Evolutionary conservation across 257 asterid genomes (phyloP), one percentile per base, ranked within the genome.

Genomic region (Ophiorrhiza pumila): DNA sequence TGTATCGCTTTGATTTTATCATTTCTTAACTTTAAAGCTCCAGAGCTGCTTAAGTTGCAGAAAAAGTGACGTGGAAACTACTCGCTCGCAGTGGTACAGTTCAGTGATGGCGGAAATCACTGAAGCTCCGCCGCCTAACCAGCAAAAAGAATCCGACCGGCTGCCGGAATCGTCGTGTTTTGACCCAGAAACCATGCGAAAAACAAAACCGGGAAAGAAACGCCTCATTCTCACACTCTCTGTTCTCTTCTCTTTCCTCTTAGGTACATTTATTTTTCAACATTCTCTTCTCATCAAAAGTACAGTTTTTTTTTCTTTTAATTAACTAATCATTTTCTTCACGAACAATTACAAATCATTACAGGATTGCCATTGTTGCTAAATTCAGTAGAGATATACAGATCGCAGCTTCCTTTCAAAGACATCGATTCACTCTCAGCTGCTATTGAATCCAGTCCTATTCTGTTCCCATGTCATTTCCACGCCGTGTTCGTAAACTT

Each of bases 351-450:
- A 15, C 56, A 32, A 57, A 69, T 67, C 14, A 12, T 42, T 58
- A 72, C 84, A 94, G 99, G 95, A 77, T 83, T 84, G 29, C 97
- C 96, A 0, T 81, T 90, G 74, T 74, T 95, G 71, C 79, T 88
- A 15, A 92, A 86, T 76, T 86, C 99, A 5, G 88, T 92, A 9
- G 97, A 90, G 81, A 95, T 95, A 65, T 90, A 92, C 89, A 82
- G 99, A 79, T 91, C 98, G 18, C 91, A 91, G 32, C 85, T 95
- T 73, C 99, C 99, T 18, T 95, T 95, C 78, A 77, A 76, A n/a
- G 96, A 94, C 73, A 94, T 94, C n/a, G 91, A 86, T 65, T 79
- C 80, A 27, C 85, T 94, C 37, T 83, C 93, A 31, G 74, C 88
- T 14, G 78, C 90, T n/a, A 85, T 90, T 32, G 90, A 86, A 78